Conservation (phyloP, 768 basidiomycete genomes). For the Mycena vitilis region DNA sequence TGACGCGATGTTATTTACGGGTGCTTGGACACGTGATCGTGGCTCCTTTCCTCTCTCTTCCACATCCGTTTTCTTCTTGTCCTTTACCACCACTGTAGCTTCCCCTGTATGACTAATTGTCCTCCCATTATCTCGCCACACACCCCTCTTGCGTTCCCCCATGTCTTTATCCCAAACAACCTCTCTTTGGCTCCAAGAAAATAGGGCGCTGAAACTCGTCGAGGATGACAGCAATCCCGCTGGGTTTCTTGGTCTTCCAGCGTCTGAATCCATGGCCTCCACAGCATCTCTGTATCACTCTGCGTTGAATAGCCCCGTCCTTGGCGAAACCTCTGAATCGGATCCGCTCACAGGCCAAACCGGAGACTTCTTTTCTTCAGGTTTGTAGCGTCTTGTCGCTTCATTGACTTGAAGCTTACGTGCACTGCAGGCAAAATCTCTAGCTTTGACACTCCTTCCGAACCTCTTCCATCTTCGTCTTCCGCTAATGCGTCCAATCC, state of each 20-base stretch:
- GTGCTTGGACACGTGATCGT: too few relatives aligned
- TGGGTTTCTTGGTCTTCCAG: slow-evolving; percentile 21
- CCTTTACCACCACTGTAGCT: too few relatives aligned
- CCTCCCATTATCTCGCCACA: slow-evolving; percentile 2
- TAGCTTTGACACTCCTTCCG: not conserved
- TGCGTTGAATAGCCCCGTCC: slow-evolving; percentile 24
- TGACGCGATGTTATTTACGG: too few relatives aligned
- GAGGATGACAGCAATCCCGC: not conserved
- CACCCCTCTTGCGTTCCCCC: not conserved
- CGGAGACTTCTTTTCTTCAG: slow-evolving; percentile 25
- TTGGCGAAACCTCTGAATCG: not conserved
- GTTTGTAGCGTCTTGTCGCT: not conserved
- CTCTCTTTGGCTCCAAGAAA: not conserved
- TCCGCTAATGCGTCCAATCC: not conserved
- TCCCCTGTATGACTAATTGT: too few relatives aligned
- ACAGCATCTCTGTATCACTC: slow-evolving; percentile 31
- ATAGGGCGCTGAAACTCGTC: not conserved
- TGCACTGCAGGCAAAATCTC: not conserved
- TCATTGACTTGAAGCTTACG: not conserved
- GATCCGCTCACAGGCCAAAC: not conserved
- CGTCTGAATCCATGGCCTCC: slow-evolving; percentile 22
- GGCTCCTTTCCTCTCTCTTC: too few relatives aligned
- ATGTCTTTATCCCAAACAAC: slow-evolving; percentile 13
- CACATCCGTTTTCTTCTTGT: too few relatives aligned
- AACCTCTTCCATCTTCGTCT: not conserved